Evolutionary conservation across 2,329 filamentous ascomycete genomes (phyloP).

Genomic region (Aspergillus sp.): DNA sequence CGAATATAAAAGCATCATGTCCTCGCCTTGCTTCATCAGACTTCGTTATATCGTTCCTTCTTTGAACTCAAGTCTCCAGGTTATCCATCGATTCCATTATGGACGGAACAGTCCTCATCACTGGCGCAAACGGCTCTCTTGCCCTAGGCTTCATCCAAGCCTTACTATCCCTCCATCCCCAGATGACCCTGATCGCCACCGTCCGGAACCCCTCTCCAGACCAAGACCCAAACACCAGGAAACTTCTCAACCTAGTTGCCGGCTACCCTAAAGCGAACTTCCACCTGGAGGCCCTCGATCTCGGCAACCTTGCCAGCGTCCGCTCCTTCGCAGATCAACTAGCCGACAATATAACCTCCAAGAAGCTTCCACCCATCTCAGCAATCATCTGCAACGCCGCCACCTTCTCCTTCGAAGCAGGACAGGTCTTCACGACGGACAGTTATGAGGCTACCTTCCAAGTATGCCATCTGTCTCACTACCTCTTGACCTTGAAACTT

Average conservation of each 20-base stretch:
- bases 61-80: not conserved
- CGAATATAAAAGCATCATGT: not conserved
- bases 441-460: conserved; percentile 45
- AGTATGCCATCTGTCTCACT: conserved; percentile 44
- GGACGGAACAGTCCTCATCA: conserved; percentile 30
- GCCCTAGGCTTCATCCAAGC: conserved; percentile 30
- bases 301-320: conserved; percentile 37
- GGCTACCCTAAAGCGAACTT: conserved; percentile 26
- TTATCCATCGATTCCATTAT: conserved; percentile 6
- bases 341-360: conserved; percentile 27
- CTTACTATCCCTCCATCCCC: conserved; percentile 26
- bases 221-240: conserved; percentile 30
- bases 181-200: conserved; percentile 29
- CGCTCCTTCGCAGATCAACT: conserved; percentile 35
- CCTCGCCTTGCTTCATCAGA: not conserved
- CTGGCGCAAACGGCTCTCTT: conserved; percentile 37
- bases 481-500: conserved; percentile 40
- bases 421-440: conserved; percentile 38
- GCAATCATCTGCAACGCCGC: conserved; percentile 47
- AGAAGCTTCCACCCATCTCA: conserved; percentile 34
- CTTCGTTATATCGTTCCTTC: not conserved
- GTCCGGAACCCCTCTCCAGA: conserved; percentile 32
- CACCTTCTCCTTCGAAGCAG: conserved; percentile 39
- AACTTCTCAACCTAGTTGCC: conserved; percentile 23
- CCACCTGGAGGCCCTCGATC: conserved; percentile 40